Conservation (phyloP, 2,329 filamentous ascomycete species). For the Epichloe uncinata region DNA sequence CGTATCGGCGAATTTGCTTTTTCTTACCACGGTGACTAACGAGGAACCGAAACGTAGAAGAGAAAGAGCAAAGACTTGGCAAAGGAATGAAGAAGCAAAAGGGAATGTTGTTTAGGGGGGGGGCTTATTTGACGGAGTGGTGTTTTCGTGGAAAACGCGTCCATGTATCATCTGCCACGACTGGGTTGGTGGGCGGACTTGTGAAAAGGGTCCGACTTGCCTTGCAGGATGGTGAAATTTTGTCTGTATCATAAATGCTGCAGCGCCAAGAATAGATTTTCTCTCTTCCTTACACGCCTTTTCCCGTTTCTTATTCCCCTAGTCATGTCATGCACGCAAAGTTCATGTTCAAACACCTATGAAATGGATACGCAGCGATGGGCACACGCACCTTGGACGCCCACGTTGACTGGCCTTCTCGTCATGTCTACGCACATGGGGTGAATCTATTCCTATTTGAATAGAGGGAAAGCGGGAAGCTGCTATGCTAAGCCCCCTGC, state of each 20-base stretch:
- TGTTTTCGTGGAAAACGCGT: background rate
- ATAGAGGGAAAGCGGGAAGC: too few relatives aligned
- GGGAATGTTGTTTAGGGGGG: background rate
- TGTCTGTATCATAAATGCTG: slow-evolving; percentile 7
- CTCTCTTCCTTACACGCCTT: background rate
- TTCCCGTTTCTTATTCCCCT: background rate
- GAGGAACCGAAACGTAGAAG: background rate
- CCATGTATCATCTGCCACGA: slow-evolving; percentile 7
- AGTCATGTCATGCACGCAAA: background rate
- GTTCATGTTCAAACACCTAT: too few relatives aligned
- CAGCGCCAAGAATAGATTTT: slow-evolving; percentile 4
- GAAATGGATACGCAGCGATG: too few relatives aligned
- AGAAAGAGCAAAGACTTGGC: slow-evolving; percentile 5
- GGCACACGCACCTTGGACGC: too few relatives aligned
- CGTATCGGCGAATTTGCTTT: background rate
- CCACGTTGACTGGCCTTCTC: too few relatives aligned
- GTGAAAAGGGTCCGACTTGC: background rate
- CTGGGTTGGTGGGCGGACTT: slow-evolving; percentile 3
- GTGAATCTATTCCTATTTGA: too few relatives aligned
- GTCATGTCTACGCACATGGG: too few relatives aligned
- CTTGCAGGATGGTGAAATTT: slow-evolving; percentile 1
- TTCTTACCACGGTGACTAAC: background rate
- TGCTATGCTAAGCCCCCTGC: too few relatives aligned
- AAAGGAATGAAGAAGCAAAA: background rate
- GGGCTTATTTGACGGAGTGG: background rate